These are phyloP conservation scores for Suillus bovinus DNA, from an alignment of 768 basidiomycete genomes.

Conservation along the genomic window DNA sequence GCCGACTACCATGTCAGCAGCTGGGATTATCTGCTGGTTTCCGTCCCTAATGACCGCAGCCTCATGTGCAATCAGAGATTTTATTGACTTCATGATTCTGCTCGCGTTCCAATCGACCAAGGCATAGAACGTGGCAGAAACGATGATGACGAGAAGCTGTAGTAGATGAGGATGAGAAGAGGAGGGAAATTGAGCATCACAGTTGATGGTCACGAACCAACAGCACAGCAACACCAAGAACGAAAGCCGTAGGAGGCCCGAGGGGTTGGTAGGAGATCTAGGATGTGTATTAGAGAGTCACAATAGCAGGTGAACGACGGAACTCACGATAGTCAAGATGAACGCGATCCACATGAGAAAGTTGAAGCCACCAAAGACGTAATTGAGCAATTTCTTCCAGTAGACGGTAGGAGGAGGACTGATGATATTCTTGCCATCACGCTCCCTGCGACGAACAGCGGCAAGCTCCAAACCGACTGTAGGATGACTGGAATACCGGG, in stretches of 20 bases:
- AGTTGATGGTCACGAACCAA: constrained; percentile 2
- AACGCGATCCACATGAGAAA: constrained; percentile 1
- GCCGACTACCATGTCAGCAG: constrained; percentile 64
- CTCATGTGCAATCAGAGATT: constrained; percentile 38
- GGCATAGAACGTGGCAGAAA: constrained; percentile 34
- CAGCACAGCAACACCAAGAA: constrained; percentile 46
- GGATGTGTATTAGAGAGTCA: constrained; percentile 2
- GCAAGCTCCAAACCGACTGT: constrained; percentile 48
- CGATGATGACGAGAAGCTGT: constrained; percentile 58
- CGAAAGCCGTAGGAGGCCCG: constrained; percentile 52
- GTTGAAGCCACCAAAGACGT: constrained; percentile 45
- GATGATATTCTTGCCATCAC: constrained; percentile 51
- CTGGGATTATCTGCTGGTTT: constrained; percentile 46
- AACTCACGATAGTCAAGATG: constrained; percentile 30
- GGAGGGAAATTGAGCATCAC: neutral
- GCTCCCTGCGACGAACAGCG: constrained; percentile 47
- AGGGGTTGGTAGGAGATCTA: constrained; percentile 38
- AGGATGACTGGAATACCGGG: constrained; percentile 44
- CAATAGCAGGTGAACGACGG: constrained; percentile 57
- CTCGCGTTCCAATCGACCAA: constrained; percentile 29
- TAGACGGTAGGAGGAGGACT: constrained; percentile 47
- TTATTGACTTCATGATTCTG: constrained; percentile 47
- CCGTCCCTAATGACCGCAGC: constrained; percentile 48
- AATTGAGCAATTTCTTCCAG: constrained; percentile 46
- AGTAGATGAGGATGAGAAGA: constrained; percentile 71